Evolutionary conservation across 208 protist genomes (phyloP).

Genomic region (Leishmania mexicana): DNA sequence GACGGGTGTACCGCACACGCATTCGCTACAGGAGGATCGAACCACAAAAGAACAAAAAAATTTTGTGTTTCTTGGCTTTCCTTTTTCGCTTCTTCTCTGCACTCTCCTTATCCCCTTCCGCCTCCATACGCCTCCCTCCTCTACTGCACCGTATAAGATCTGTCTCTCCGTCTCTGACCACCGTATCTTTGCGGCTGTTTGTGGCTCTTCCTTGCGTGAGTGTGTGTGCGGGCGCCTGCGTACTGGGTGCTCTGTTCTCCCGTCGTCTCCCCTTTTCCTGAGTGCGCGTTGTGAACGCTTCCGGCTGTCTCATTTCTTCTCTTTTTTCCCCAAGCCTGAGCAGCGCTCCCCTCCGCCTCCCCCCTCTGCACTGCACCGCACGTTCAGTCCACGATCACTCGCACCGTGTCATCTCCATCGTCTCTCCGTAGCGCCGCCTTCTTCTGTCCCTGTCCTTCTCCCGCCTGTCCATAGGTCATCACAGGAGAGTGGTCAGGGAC

Average conservation of each 20-base stretch:
- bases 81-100: not conserved
- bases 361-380: not conserved
- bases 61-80: not conserved
- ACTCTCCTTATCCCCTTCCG: not conserved
- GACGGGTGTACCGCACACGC: not conserved
- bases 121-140: not conserved
- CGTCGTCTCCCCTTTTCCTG: not conserved
- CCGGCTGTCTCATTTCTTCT: not conserved
- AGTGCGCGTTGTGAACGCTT: not conserved
- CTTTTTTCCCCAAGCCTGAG: not conserved
- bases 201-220: not conserved
- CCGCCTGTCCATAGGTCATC: not conserved
- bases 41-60: not conserved
- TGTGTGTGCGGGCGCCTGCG: not conserved
- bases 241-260: not conserved
- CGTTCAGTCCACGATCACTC: not conserved
- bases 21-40: not conserved
- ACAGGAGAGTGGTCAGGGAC: not conserved
- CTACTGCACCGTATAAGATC: not conserved
- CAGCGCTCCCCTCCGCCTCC: not conserved
- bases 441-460: not conserved
- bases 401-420: not conserved
- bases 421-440: not conserved
- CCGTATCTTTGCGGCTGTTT: not conserved
- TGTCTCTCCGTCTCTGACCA: not conserved